These are phyloP conservation scores for Phycomyces blakesleeanus DNA, from an alignment of 192 early-diverging fungal genomes.

Conservation along the genomic window DNA sequence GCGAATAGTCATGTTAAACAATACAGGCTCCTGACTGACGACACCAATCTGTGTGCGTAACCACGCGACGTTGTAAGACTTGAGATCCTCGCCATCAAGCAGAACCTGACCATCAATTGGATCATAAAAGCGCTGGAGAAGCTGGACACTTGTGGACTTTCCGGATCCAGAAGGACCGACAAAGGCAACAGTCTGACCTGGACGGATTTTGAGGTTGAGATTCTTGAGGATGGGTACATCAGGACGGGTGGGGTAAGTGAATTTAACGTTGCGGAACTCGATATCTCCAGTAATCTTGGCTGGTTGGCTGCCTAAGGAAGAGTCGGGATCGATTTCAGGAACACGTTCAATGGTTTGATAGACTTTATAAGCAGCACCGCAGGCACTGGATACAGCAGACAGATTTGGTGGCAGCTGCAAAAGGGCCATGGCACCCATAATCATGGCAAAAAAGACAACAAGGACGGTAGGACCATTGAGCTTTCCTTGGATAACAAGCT, in stretches of 20 bases:
- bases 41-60: conserved; percentile 84
- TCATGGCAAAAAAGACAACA: conserved; percentile 85
- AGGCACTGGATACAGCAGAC: conserved; percentile 66
- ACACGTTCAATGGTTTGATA: conserved; percentile 79
- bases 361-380: conserved; percentile 79
- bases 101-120: conserved; percentile 49
- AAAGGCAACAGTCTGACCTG: conserved; percentile 84
- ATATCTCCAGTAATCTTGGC: conserved; percentile 59
- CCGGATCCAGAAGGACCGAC: conserved; percentile 86
- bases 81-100: conserved; percentile 75
- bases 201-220: conserved; percentile 62
- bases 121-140: conserved; percentile 88
- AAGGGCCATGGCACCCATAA: conserved; percentile 75
- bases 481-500: conserved; percentile 44
- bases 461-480: conserved; percentile 55
- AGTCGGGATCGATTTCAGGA: conserved; percentile 67
- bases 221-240: conserved; percentile 78
- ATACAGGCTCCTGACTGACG: conserved; percentile 87
- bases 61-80: conserved; percentile 75
- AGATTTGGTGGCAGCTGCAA: conserved; percentile 71
- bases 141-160: conserved; percentile 80
- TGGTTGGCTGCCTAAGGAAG: conserved; percentile 42
- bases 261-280: conserved; percentile 74
- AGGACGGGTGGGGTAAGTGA: conserved; percentile 81
- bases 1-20: conserved; percentile 72